These are phyloP conservation scores for Ustilago bromivora DNA, from an alignment of 1,284 basidiomycete genomes.

Conservation along the genomic window DNA sequence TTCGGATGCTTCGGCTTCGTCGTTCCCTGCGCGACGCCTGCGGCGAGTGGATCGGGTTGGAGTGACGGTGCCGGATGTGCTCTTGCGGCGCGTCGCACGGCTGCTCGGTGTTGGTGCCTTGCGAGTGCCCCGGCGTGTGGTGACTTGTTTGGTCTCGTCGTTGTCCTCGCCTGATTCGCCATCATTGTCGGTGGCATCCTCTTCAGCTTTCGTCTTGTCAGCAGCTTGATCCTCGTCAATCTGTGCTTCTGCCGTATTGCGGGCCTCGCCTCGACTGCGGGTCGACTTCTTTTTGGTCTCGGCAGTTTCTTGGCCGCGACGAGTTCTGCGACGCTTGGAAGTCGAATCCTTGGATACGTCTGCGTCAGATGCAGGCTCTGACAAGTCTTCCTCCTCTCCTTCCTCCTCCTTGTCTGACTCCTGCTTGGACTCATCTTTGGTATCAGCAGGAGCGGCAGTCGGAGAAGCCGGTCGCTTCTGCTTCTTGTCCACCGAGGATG, in stretches of 20 bases:
- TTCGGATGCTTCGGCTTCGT: slow-evolving; percentile 24
- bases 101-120: slow-evolving; percentile 25
- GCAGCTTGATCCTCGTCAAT: slow-evolving; percentile 27
- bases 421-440: slow-evolving; percentile 8
- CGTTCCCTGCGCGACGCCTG: slow-evolving; percentile 32
- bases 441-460: background rate
- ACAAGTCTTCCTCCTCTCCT: slow-evolving; percentile 38
- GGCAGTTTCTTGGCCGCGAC: slow-evolving; percentile 27
- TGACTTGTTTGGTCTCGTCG: slow-evolving; percentile 52
- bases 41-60: slow-evolving; percentile 40
- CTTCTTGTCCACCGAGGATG: slow-evolving; percentile 13
- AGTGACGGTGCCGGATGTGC: slow-evolving; percentile 40
- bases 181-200: slow-evolving; percentile 35
- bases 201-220: slow-evolving; percentile 15
- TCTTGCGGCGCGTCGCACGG: slow-evolving; percentile 25
- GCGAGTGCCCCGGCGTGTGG: slow-evolving; percentile 33
- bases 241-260: slow-evolving; percentile 33
- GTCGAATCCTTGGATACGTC: slow-evolving; percentile 32
- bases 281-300: slow-evolving; percentile 20
- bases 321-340: slow-evolving; percentile 25
- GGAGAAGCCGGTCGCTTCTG: slow-evolving; percentile 25
- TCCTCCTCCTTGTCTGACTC: slow-evolving; percentile 17
- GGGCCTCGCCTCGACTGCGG: slow-evolving; percentile 21
- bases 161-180: slow-evolving; percentile 51
- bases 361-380: slow-evolving; percentile 40